Conservation (phyloP, 441 rosid species). For the Brassica balearica region DNA sequence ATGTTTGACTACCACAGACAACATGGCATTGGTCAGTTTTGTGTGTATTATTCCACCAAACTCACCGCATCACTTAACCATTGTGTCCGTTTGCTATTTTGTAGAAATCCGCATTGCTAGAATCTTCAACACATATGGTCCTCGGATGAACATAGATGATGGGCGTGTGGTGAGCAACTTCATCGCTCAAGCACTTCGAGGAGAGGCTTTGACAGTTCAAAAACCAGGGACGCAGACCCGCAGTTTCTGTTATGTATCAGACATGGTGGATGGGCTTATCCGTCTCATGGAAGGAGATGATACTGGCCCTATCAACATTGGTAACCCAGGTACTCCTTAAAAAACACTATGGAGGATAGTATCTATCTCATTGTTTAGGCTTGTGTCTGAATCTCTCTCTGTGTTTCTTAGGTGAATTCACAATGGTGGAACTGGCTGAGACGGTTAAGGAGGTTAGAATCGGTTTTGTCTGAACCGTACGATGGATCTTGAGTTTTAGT, state of each 20-base stretch:
- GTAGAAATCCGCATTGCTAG: slow-evolving; percentile 73
- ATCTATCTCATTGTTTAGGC: background rate
- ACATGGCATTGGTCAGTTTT: slow-evolving; percentile 70
- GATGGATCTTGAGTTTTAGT: background rate
- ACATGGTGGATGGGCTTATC: slow-evolving; percentile 79
- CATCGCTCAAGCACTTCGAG: slow-evolving; percentile 74
- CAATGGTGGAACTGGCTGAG: slow-evolving; percentile 74
- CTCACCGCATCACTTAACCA: background rate
- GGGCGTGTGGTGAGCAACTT: slow-evolving; percentile 79
- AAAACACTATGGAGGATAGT: background rate
- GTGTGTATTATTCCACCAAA: background rate
- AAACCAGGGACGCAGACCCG: slow-evolving; percentile 77
- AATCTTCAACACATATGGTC: slow-evolving; percentile 79
- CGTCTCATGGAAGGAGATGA: slow-evolving; percentile 76
- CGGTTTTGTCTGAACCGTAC: background rate
- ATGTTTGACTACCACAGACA: slow-evolving; percentile 91
- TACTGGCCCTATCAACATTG: slow-evolving; percentile 78
- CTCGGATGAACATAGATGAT: slow-evolving; percentile 72
- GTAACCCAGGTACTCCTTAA: slow-evolving; percentile 55
- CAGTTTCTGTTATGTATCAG: slow-evolving; percentile 78
- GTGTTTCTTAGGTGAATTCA: slow-evolving; percentile 62
- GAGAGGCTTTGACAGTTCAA: slow-evolving; percentile 73
- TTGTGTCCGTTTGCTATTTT: background rate
- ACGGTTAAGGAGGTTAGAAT: slow-evolving; percentile 69
- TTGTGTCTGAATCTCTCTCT: slow-evolving; percentile 13